Base-by-base conservation (phyloP, 1,139 yeast species). In the Scheffersomyces titani region DNA sequence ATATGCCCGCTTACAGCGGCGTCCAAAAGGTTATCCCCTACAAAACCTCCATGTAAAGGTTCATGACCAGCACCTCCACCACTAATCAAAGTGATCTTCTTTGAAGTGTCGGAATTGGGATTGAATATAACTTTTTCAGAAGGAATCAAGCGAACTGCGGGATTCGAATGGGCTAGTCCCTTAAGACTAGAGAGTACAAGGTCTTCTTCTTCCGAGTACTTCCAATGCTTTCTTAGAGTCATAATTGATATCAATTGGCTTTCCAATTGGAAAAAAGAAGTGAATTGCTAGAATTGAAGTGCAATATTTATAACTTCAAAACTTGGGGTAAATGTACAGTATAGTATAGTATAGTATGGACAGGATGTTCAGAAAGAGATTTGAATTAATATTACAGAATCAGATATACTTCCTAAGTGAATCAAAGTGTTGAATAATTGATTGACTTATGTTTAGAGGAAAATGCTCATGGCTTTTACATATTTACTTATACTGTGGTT, bases 41-140 rank as follows among this genome's bases (percentile, higher is more conserved):
- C 94, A 69, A 86, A 92, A 0, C 97, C 98, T 5, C 90, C 94
- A 68, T 92, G 97, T 7, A 93, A 80, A 40, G 98, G 98, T 72
- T 93, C 98, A 70, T 93, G 98, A 47, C 98, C 98, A 9, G 94
- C 87, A 40, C 98, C 98, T 55, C 98, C 98, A 57, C 98, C 97
- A 51, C 97, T 87, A 30, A 93, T 76, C 54, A 93, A 66, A 3
- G 92, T 83, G 51, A 92, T 88, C 65, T 89, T 87, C 36, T 75
- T 72, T n/a, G 68, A 55, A 20, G 77, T 68, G 48, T 75, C 69
- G 2, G 77, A 68, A 51, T 68, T 58, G 5, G 79, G 72, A 56
- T 77, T 76, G 74, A 80, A 89, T 13, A 91, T 84, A 1, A 91
- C 89, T 62, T 85, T 85, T 67, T 91, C 96, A 7, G 83, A 76